Percentiles rank a stretch among this genome's conserved stretches.
These are phyloP conservation scores for Apostasia ramifera DNA, from an alignment of 106 monocot genomes.

Conservation along the genomic window DNA sequence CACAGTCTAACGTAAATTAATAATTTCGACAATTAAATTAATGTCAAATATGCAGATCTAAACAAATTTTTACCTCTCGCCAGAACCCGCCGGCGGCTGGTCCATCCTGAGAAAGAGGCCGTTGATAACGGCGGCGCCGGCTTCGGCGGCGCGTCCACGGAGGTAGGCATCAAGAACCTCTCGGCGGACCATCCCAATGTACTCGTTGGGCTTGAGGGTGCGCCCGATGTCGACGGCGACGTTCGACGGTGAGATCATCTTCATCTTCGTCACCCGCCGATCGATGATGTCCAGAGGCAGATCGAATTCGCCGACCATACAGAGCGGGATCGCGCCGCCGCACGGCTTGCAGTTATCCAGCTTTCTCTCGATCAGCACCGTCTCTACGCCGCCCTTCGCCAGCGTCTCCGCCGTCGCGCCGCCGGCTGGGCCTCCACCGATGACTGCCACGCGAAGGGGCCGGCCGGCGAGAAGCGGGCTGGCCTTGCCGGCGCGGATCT, in stretches of 20 bases:
- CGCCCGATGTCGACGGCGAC: constrained; percentile 87
- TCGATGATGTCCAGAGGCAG: constrained; percentile 89
- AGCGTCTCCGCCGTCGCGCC: constrained; percentile 86
- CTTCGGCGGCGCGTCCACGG: constrained; percentile 40
- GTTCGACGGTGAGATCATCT: constrained; percentile 98
- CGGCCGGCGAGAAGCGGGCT: constrained; percentile 56
- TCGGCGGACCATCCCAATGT: constrained; percentile 95
- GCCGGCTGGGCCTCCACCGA: constrained; percentile 82
- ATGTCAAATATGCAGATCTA: too few species aligned
- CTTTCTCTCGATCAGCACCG: constrained; percentile 78
- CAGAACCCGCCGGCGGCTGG: constrained; percentile 17
- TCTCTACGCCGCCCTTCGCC: constrained; percentile 90
- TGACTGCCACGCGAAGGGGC: constrained; percentile 66
- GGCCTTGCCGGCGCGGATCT: constrained; percentile 37
- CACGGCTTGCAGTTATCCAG: constrained; percentile 96
- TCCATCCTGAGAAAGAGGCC: constrained; percentile 55
- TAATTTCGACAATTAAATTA: too few species aligned
- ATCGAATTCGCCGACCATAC: constrained; percentile 90
- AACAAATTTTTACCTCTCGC: neutral
- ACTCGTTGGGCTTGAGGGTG: constrained; percentile 80
- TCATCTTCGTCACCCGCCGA: constrained; percentile 84
- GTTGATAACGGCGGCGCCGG: constrained; percentile 66
- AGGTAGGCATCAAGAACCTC: constrained; percentile 90
- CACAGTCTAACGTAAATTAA: too few species aligned
- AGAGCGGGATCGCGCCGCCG: constrained; percentile 88